Conservation (phyloP, 179 eudicot species). For the Beta corolliflora region DNA sequence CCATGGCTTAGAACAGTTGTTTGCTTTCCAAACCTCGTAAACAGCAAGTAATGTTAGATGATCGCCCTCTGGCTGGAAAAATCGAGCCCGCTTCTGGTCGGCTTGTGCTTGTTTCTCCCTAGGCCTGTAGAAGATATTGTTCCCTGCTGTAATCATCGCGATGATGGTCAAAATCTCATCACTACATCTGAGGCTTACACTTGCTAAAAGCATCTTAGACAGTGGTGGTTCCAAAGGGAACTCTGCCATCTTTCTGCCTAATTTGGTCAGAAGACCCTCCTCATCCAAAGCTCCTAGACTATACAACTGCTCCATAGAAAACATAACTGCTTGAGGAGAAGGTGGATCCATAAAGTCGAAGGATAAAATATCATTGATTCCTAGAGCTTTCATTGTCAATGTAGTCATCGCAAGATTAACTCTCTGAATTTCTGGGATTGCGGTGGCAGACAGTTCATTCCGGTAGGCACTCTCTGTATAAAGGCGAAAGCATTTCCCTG, state of each 20-base stretch:
- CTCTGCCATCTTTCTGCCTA: constrained; percentile 94
- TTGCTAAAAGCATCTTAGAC: constrained; percentile 93
- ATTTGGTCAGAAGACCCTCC: constrained; percentile 93
- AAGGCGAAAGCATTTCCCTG: constrained; percentile 91
- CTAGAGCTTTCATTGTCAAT: constrained; percentile 88
- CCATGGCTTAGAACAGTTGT: constrained; percentile 93
- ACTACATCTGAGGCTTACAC: constrained; percentile 94
- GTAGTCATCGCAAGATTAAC: constrained; percentile 77
- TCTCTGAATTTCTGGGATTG: constrained; percentile 91
- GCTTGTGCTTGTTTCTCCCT: constrained; percentile 98
- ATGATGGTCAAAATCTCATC: constrained; percentile 95
- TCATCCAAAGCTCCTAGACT: constrained; percentile 93
- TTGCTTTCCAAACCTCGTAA: constrained; percentile 96
- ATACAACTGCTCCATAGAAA: constrained; percentile 91
- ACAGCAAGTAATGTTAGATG: constrained; percentile 93
- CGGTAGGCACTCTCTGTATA: constrained; percentile 94
- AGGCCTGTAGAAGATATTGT: constrained; percentile 82
- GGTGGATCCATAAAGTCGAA: constrained; percentile 99
- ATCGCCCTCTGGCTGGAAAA: constrained; percentile 97
- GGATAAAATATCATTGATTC: constrained; percentile 80
- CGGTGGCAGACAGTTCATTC: constrained; percentile 88
- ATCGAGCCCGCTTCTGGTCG: constrained; percentile 87
- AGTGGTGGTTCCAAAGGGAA: constrained; percentile 93
- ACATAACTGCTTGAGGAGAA: constrained; percentile 88
- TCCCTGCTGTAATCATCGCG: constrained; percentile 92